A percentile compares a stretch with the other conserved stretches of the same genome.
phyloP scores from a whole-genome alignment of 768 basidiomycete genomes.

The Kwoniella heveanensis region DNA sequence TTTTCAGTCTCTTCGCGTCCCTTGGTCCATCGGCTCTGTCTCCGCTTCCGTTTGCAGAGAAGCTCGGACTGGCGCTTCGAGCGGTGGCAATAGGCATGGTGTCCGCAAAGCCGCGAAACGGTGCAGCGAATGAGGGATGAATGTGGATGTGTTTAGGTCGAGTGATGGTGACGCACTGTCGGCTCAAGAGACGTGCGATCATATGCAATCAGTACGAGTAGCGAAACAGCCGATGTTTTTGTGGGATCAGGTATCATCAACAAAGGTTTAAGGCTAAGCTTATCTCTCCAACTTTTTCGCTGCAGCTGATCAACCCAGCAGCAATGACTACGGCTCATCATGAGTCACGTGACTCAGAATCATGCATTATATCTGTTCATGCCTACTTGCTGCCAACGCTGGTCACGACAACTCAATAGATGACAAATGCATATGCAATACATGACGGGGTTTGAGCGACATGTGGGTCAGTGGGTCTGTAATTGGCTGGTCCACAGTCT shows the following conservation, averaged over 20 bases:
- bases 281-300: conserved; percentile 1
- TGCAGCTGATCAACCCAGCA: not conserved
- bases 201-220: not conserved
- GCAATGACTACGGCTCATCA: not conserved
- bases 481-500: too few relatives aligned
- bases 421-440: not conserved
- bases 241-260: too few relatives aligned
- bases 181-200: not conserved
- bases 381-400: too few relatives aligned
- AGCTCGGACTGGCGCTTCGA: conserved; percentile 8
- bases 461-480: too few relatives aligned
- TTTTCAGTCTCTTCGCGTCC: conserved; percentile 8
- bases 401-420: too few relatives aligned
- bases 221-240: too few relatives aligned
- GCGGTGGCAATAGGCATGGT: conserved; percentile 20
- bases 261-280: too few relatives aligned
- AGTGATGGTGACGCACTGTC: not conserved
- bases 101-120: not conserved
- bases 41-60: not conserved
- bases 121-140: too few relatives aligned
- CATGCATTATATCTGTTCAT: too few relatives aligned
- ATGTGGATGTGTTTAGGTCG: too few relatives aligned
- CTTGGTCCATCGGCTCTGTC: not conserved
- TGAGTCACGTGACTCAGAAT: too few relatives aligned
- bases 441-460: not conserved